A percentile compares a stretch with the other conserved stretches of the same genome.
Conservation (phyloP, 2,329 filamentous ascomycete genomes). For the Stromatinia cepivora region DNA sequence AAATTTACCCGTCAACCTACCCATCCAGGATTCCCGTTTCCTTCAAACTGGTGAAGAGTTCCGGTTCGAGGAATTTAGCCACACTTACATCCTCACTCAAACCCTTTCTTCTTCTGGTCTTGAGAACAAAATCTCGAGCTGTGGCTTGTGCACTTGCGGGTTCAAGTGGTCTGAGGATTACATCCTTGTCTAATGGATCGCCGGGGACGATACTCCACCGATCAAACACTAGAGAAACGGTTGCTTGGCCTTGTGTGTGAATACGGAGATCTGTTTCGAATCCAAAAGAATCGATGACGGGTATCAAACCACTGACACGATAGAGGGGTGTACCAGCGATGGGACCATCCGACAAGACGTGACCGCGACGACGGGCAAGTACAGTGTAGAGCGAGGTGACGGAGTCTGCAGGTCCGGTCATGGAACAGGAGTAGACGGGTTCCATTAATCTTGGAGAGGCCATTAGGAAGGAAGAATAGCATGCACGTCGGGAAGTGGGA, state of each 20-base stretch:
- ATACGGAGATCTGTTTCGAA: slow-evolving; percentile 98
- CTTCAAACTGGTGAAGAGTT: slow-evolving; percentile 84
- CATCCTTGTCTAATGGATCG: slow-evolving; percentile 86
- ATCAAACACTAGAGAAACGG: slow-evolving; percentile 90
- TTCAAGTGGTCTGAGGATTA: slow-evolving; percentile 80
- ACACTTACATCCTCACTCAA: slow-evolving; percentile 94
- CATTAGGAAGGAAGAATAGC: slow-evolving; percentile 97
- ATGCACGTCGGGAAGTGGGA: slow-evolving; percentile 85
- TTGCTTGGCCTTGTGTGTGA: slow-evolving; percentile 90
- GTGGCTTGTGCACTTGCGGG: slow-evolving; percentile 86
- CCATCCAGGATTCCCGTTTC: slow-evolving; percentile 84
- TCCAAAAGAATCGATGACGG: slow-evolving; percentile 95
- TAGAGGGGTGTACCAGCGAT: slow-evolving; percentile 94
- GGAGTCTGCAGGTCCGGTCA: slow-evolving; percentile 88
- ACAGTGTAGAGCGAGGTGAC: slow-evolving; percentile 91
- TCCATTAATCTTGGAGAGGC: slow-evolving; percentile 96
- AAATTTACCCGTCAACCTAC: slow-evolving; percentile 23
- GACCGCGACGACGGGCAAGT: slow-evolving; percentile 81
- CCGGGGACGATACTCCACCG: slow-evolving; percentile 95
- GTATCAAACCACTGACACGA: slow-evolving; percentile 84
- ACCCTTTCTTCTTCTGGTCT: slow-evolving; percentile 91
- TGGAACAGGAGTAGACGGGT: slow-evolving; percentile 87
- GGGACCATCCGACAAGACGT: slow-evolving; percentile 90
- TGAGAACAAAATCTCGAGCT: slow-evolving; percentile 92
- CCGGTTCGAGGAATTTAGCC: slow-evolving; percentile 93